Conservation (phyloP, 768 basidiomycete species). For the Epithele typhae region DNA sequence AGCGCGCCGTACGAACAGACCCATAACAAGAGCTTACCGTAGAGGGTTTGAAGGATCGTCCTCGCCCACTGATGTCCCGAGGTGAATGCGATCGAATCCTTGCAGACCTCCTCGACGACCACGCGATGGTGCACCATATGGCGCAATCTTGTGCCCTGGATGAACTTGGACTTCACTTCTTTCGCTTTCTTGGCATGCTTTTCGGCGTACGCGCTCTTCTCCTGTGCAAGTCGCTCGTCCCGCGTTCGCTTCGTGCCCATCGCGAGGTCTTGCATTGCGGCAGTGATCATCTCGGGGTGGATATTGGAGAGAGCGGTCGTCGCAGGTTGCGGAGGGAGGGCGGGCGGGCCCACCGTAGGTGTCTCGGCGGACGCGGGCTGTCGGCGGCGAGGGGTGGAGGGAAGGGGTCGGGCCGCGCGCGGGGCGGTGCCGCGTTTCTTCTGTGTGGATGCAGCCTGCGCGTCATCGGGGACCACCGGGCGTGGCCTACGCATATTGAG, state of each 20-base stretch:
- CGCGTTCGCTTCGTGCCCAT: not conserved
- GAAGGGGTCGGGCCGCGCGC: too few species aligned
- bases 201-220: too few species aligned
- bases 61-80: not conserved
- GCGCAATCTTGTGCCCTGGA: not conserved
- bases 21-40: not conserved
- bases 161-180: not conserved
- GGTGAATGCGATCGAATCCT: not conserved
- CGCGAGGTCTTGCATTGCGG: not conserved
- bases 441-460: too few species aligned
- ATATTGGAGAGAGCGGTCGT: too few species aligned
- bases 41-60: not conserved
- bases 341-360: not conserved
- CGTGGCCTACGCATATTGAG: too few species aligned
- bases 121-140: constrained; percentile 2
- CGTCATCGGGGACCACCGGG: not conserved
- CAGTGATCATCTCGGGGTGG: too few species aligned
- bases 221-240: too few species aligned
- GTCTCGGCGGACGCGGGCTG: too few species aligned
- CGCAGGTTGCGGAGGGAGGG: not conserved
- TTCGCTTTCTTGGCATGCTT: too few species aligned
- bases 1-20: too few species aligned
- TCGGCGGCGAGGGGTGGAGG: too few species aligned
- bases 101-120: constrained; percentile 2
- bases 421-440: too few species aligned